Conservation (phyloP, 805 yeast species). For the Cyberlindnera saturnus region DNA sequence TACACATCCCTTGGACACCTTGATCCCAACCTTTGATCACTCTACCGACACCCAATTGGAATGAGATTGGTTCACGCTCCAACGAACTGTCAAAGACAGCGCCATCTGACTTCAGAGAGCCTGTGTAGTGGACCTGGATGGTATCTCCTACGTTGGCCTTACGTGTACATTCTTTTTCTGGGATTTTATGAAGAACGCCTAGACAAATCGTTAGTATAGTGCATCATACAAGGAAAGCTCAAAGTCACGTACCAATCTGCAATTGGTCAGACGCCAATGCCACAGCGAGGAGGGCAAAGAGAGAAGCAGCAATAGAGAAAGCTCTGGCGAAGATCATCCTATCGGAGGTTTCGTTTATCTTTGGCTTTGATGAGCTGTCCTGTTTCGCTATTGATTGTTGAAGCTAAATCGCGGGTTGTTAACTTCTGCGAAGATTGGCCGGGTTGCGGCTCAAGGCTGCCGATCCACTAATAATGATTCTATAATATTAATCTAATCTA, state of each 20-base stretch:
- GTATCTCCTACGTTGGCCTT: constrained; percentile 60
- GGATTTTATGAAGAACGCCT: constrained; percentile 43
- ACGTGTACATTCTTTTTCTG: constrained; percentile 46
- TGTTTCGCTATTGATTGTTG: not conserved
- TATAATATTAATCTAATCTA: not conserved
- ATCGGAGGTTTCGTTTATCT: not conserved
- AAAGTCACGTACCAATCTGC: not conserved
- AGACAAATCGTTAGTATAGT: too few species aligned
- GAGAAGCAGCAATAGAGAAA: not conserved
- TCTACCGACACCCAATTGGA: constrained; percentile 69
- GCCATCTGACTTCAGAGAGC: constrained; percentile 55
- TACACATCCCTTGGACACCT: constrained; percentile 71
- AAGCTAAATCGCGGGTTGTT: too few species aligned
- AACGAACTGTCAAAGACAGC: constrained; percentile 71
- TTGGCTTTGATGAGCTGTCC: not conserved
- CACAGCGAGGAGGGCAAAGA: not conserved
- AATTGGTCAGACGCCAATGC: not conserved
- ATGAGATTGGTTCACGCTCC: constrained; percentile 61
- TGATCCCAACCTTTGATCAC: constrained; percentile 92
- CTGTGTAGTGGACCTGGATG: constrained; percentile 75
- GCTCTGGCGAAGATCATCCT: not conserved
- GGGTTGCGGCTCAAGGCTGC: too few species aligned
- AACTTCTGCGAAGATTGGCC: too few species aligned
- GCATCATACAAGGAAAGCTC: not conserved
- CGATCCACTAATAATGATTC: too few species aligned